Evolutionary conservation across 441 rosid genomes (phyloP), one percentile per base, ranked within the genome.

Genomic region (Syzygium malaccense): DNA sequence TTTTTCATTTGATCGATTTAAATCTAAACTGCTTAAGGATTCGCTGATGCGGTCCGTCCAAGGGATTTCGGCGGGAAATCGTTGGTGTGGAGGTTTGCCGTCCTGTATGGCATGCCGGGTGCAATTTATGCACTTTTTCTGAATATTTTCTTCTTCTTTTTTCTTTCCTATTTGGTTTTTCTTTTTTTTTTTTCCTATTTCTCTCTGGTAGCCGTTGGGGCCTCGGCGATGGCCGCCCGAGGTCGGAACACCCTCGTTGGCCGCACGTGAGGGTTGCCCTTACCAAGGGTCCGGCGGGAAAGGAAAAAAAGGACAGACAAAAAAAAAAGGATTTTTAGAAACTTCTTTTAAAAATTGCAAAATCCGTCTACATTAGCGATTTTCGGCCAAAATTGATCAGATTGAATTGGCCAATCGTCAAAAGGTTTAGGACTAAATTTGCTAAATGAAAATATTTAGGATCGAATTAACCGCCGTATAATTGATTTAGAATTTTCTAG

Each of bases 381-480:
- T 37, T 71, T 12, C 1, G 0, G 0, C 8, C 4, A 37, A 37
- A 71, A 11, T 37, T 20, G 1, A 1, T 71, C 41, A 23, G 0
- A 71, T 20, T 37, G 0, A 37, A 37, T 11, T 0, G 0, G 26
- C 0, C 6, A 6, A 71, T 71, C 15, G 0, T 71, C 17, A 37
- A 5, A 37, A 71, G 0, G 4, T 20, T 20, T 18, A 0, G 3
- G 2, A 37, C 2, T 20, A 2, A 33, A 37, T 33, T 68, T 0
- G 0, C 23, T 68, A 9, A 33, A 33, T 20, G 20, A 5, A 71
- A 8, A 71, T 10, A 0, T 71, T 37, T 37, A 71, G 3, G 0
- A 6, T 4, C 1, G 6, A 20, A 71, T 3, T 5, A 0, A 0
- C 1, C 0, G 0, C 1, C 2, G 0, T 37, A 71, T 1, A 3